Evolutionary conservation across 305 asterid genomes (phyloP).

Genomic region (Fraxinus dipetala): DNA sequence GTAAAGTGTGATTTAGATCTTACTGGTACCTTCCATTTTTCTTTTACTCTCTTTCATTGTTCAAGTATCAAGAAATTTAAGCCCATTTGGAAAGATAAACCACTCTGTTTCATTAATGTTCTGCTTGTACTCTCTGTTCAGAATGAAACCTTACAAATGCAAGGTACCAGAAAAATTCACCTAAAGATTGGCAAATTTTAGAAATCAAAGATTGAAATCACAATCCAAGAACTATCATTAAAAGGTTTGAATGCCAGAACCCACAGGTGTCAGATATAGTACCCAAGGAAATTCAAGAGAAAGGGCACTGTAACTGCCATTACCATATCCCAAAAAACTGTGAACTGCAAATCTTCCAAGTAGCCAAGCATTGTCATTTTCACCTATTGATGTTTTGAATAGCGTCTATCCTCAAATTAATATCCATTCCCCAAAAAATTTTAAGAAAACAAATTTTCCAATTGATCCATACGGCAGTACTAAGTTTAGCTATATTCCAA

Average conservation of each 20-base stretch:
- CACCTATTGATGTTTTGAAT: neutral
- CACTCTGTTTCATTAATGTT: neutral
- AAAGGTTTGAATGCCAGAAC: neutral
- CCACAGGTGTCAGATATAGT: neutral
- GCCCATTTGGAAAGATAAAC: neutral
- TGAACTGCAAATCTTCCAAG: neutral
- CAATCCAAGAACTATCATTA: neutral
- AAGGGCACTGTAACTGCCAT: neutral
- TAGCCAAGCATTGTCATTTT: neutral
- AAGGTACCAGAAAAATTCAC: neutral
- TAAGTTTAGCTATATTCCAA: neutral
- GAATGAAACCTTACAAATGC: neutral
- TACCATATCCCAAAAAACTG: neutral
- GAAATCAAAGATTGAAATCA: neutral
- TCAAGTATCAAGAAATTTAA: neutral
- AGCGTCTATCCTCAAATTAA: neutral
- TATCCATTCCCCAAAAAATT: neutral
- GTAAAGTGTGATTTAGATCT: neutral
- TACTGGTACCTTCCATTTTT: neutral
- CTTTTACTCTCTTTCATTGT: neutral
- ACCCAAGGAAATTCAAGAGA: neutral
- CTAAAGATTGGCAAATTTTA: neutral
- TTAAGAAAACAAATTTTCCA: neutral
- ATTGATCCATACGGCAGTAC: neutral
- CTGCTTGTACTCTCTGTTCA: neutral